A percentile compares a stretch with the other conserved stretches of the same genome.
These are phyloP conservation scores for Neophaeococcomyces aloes DNA, from an alignment of 2,329 filamentous ascomycete genomes.

Conservation along the genomic window DNA sequence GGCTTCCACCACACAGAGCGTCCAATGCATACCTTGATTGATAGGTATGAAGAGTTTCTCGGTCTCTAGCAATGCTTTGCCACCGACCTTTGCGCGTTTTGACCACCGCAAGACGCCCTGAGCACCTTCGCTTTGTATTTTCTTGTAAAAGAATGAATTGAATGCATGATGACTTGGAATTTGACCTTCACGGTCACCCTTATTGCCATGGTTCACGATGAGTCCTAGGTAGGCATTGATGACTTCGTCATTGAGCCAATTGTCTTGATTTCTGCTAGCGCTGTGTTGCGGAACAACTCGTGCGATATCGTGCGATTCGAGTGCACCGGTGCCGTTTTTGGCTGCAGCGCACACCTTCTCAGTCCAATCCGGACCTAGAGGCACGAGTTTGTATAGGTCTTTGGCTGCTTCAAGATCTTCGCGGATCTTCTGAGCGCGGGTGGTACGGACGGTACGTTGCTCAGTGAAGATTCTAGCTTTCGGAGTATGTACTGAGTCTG, in stretches of 20 bases:
- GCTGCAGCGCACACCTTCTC: slow-evolving; percentile 25
- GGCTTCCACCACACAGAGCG: slow-evolving; percentile 33
- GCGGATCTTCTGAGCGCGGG: slow-evolving; percentile 16
- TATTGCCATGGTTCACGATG: slow-evolving; percentile 26
- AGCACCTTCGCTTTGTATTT: slow-evolving; percentile 30
- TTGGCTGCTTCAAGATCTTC: slow-evolving; percentile 16
- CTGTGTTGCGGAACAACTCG: slow-evolving; percentile 17
- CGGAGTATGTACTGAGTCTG: slow-evolving; percentile 11
- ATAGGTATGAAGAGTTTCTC: slow-evolving; percentile 40
- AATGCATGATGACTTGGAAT: slow-evolving; percentile 34
- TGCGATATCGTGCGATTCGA: slow-evolving; percentile 11
- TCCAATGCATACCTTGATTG: slow-evolving; percentile 39
- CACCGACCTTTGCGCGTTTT: slow-evolving; percentile 37
- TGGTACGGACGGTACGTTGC: slow-evolving; percentile 13
- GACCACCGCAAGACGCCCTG: slow-evolving; percentile 34
- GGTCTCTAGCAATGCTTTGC: slow-evolving; percentile 33
- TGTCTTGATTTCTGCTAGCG: slow-evolving; percentile 12
- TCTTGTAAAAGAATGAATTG: slow-evolving; percentile 36
- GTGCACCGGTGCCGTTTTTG: slow-evolving; percentile 9
- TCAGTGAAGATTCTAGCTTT: slow-evolving; percentile 15
- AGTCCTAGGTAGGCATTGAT: slow-evolving; percentile 37
- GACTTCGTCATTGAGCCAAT: slow-evolving; percentile 38
- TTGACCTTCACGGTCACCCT: slow-evolving; percentile 20
- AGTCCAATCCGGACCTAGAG: slow-evolving; percentile 30
- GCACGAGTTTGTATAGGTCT: slow-evolving; percentile 26